These are phyloP conservation scores for Entomortierella beljakovae DNA, from an alignment of 192 early-diverging fungal species.

Conservation along the genomic window DNA sequence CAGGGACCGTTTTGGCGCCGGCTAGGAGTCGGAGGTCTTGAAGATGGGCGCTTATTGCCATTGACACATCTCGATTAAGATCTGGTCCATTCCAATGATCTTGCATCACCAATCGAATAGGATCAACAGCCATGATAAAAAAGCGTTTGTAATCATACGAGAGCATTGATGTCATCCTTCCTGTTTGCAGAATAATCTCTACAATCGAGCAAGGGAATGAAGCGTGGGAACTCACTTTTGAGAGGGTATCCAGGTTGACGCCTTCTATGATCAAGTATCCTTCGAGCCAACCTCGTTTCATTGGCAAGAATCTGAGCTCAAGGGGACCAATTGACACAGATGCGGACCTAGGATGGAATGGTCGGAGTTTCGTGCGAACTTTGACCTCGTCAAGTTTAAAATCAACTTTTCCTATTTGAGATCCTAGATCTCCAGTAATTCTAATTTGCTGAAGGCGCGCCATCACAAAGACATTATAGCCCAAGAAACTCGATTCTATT, in stretches of 20 bases:
- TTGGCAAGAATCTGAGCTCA: constrained; percentile 53
- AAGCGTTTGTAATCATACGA: constrained; percentile 85
- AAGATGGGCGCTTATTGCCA: constrained; percentile 28
- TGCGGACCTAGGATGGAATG: constrained; percentile 53
- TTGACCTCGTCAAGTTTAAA: constrained; percentile 63
- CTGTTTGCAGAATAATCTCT: constrained; percentile 57
- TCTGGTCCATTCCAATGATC: constrained; percentile 62
- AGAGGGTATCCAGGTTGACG: constrained; percentile 30
- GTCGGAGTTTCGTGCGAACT: constrained; percentile 52
- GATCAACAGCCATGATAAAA: constrained; percentile 68
- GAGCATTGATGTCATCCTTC: constrained; percentile 65
- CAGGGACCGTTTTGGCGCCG: constrained; percentile 43
- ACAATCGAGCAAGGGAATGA: constrained; percentile 53
- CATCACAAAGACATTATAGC: constrained; percentile 58
- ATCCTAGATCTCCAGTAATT: constrained; percentile 71
- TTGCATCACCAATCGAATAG: constrained; percentile 57
- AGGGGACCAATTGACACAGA: constrained; percentile 57
- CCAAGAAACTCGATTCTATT: constrained; percentile 54
- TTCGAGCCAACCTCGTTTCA: constrained; percentile 60
- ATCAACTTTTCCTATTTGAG: constrained; percentile 69
- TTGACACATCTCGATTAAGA: constrained; percentile 29
- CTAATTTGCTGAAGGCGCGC: constrained; percentile 57
- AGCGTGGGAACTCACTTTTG: constrained; percentile 26
- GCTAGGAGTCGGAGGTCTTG: constrained; percentile 35
- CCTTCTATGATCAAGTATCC: constrained; percentile 66